Base-by-base conservation (phyloP, 2,329 filamentous ascomycete genomes). In the Trichophyton mentagrophytes region DNA sequence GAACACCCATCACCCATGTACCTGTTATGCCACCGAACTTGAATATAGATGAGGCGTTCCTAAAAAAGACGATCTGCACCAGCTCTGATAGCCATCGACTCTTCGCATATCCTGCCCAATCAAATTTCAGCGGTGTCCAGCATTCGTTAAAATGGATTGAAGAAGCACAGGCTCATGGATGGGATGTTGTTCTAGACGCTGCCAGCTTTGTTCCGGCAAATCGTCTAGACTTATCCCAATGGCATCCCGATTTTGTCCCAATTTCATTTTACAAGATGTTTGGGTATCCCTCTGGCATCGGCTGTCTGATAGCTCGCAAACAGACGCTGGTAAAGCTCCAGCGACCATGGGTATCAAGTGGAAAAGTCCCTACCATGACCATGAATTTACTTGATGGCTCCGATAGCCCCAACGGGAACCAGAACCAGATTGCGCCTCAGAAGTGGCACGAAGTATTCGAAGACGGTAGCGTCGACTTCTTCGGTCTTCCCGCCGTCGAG, bases 41-140 rank as follows among this genome's bases (percentile, higher is more conserved):
- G 15, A 58, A 57, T 11, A 60, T 33, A 13, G 53, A 62, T 25
- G 61, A 59, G 58, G 15, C 30, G n/a, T 13, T 40, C 17, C 8
- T 61, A 13, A 13, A 60, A 27, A 42, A 49, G 9, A 30, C 56
- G 2, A 58, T 61, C 9, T 9, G 30, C 13, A 51, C 22, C 6
- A 61, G 33, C 3, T 46, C 65, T n/a, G 66, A 69, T 7, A 69
- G 77, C 60, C 40, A 36, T 22, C 61, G 76, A 1, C 68, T 82
- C 2, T 84, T 88, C 64, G 83, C 83, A 20, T 88, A 84, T 68
- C 84, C 85, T 2, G 85, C 82, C 0, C 85, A 88, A 69, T 87
- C 84, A 30, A 88, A 88, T 67, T 84, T 88, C 78, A 85, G 82
- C 49, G 85, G 85, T 6, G 77, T 82, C 20, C 78, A 85, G 61